Conservation (phyloP, 352 stramenopile species). For the Aphanomyces invadans region DNA sequence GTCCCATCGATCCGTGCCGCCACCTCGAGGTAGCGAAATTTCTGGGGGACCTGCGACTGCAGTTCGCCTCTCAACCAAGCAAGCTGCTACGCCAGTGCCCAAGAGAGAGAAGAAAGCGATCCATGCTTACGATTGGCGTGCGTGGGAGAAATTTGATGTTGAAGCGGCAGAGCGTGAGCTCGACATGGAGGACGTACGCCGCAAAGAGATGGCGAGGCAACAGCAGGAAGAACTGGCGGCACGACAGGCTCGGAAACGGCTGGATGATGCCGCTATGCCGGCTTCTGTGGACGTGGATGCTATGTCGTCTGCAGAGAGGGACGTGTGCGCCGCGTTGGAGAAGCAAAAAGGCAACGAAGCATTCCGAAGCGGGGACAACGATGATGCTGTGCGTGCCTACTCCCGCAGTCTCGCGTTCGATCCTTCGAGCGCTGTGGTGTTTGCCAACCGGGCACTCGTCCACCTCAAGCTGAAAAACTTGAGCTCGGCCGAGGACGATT, state of each 20-base stretch:
- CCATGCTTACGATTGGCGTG: slow-evolving; percentile 84
- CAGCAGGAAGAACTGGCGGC: slow-evolving; percentile 12
- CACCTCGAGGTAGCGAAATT: slow-evolving; percentile 39
- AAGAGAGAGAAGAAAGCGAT: slow-evolving; percentile 33
- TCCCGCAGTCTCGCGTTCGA: slow-evolving; percentile 82
- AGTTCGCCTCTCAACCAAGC: neutral
- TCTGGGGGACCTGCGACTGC: slow-evolving; percentile 11
- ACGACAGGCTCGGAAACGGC: neutral
- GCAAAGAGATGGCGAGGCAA: slow-evolving; percentile 44
- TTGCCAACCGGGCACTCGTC: slow-evolving; percentile 82
- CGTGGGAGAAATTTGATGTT: slow-evolving; percentile 89
- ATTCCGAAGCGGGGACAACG: slow-evolving; percentile 76
- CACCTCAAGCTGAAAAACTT: slow-evolving; percentile 78
- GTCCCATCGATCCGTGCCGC: slow-evolving; percentile 28
- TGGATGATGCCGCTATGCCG: slow-evolving; percentile 28
- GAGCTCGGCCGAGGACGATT: slow-evolving; percentile 81
- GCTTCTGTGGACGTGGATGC: slow-evolving; percentile 47
- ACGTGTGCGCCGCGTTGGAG: slow-evolving; percentile 64
- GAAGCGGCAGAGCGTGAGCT: slow-evolving; percentile 40
- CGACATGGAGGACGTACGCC: slow-evolving; percentile 31
- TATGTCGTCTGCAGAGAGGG: slow-evolving; percentile 40
- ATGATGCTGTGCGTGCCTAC: slow-evolving; percentile 84
- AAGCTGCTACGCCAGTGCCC: slow-evolving; percentile 10
- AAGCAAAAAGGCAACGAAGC: slow-evolving; percentile 93
- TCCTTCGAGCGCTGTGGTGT: slow-evolving; percentile 62